Base-by-base conservation (phyloP, 2,329 filamentous ascomycete species). In the Pseudogymnoascus sp. region DNA sequence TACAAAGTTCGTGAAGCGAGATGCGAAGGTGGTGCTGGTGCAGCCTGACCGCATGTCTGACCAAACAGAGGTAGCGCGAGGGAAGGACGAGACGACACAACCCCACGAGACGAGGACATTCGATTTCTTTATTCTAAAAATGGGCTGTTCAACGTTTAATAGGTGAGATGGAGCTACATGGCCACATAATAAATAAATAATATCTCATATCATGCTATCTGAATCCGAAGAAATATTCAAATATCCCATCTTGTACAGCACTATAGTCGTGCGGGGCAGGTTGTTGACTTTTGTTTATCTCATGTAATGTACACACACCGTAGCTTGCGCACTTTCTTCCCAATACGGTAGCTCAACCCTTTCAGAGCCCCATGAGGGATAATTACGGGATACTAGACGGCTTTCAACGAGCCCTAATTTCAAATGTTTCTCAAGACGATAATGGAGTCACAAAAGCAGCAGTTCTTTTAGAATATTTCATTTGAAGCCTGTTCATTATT, bases 1-100 rank as follows among this genome's bases (percentile, higher is more conserved):
- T 56, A 56, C 50, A 56, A 56, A 56, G 50, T 56, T 56, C n/a
- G 50, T 56, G 50, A 56, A 56, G 50, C 50, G 50, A 56, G 50
- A 56, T 56, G 50, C 50, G 50, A 33, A 33, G 29, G 50, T 56
- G 50, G 50, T 56, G 50, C 24, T 56, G 50, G 50, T 56, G 50
- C 50, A 56, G 50, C 50, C 50, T 56, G 50, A 56, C 47, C 47
- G 47, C 47, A 56, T 56, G 47, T 56, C 47, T 56, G 47, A 56
- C 50, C 50, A 56, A 56, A 56, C 50, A 56, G 50, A 33, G n/a
- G 29, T 56, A 56, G 50, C 50, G 50, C 8, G 29, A 19, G 47
- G 19, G n/a, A 33, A 33, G 50, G 31, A 29, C 16, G 50, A 56
- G 50, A 33, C 50, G 29, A 56, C 50, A 33, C 50, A 13, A 56